These are phyloP conservation scores for Sporisorium sorghi DNA, from an alignment of 1,284 basidiomycete species.

Conservation along the genomic window DNA sequence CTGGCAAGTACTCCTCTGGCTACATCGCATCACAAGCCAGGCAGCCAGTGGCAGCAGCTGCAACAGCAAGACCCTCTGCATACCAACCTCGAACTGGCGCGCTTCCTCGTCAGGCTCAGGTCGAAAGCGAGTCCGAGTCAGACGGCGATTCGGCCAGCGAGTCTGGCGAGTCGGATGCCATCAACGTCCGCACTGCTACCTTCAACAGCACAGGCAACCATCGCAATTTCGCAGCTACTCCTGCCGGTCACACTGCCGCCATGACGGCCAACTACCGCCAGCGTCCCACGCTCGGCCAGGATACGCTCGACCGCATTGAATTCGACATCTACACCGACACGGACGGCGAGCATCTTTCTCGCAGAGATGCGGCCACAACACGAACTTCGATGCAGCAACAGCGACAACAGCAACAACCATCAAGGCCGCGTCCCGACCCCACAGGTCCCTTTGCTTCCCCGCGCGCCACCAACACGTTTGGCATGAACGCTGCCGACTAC, in stretches of 20 bases:
- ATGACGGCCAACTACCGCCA: slow-evolving; percentile 31
- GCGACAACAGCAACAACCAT: background rate
- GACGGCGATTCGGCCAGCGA: slow-evolving; percentile 42
- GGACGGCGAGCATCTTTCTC: slow-evolving; percentile 31
- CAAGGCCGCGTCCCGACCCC: slow-evolving; percentile 29
- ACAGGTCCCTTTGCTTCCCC: slow-evolving; percentile 41
- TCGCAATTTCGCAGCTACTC: slow-evolving; percentile 46
- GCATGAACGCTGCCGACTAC: slow-evolving; percentile 47
- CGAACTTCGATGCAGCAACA: slow-evolving; percentile 5
- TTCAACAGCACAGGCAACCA: slow-evolving; percentile 56
- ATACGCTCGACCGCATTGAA: slow-evolving; percentile 46
- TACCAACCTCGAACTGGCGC: slow-evolving; percentile 17
- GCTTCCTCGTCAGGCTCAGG: slow-evolving; percentile 21
- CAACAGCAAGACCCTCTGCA: slow-evolving; percentile 1
- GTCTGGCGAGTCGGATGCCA: slow-evolving; percentile 37
- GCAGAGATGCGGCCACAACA: slow-evolving; percentile 6
- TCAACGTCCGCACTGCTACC: slow-evolving; percentile 26
- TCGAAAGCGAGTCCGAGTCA: slow-evolving; percentile 49
- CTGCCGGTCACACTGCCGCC: slow-evolving; percentile 39
- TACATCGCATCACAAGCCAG: slow-evolving; percentile 2
- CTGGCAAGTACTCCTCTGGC: slow-evolving; percentile 30
- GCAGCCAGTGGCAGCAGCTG: slow-evolving; percentile 13
- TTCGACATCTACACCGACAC: slow-evolving; percentile 46
- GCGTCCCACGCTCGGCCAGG: slow-evolving; percentile 45
- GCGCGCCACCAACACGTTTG: slow-evolving; percentile 35